Percentiles rank a stretch among this genome's conserved stretches.
These are phyloP conservation scores for Platanthera guangdongensis DNA, from an alignment of 106 monocot species.

Conservation along the genomic window DNA sequence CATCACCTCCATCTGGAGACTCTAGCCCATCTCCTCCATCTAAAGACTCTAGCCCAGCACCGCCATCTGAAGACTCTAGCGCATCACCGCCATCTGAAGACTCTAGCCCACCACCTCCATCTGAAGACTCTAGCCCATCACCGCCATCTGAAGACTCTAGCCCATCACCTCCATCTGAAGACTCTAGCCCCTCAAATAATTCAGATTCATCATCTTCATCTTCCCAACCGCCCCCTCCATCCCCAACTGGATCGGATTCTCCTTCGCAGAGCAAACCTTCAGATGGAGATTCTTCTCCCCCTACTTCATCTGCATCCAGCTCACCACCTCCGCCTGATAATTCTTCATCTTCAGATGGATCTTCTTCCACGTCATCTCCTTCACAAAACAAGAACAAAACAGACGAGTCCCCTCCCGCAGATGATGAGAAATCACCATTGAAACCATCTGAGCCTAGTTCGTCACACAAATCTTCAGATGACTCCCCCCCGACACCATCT, in stretches of 20 bases:
- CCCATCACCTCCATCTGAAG: neutral
- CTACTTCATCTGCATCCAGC: neutral
- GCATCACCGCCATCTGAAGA: neutral
- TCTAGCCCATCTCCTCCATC: neutral
- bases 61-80: neutral
- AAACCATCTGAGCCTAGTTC: neutral
- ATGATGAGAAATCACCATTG: neutral
- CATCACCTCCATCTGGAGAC: neutral
- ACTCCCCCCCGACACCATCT: neutral
- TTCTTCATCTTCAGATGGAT: constrained; percentile 4
- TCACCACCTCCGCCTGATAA: neutral
- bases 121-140: neutral
- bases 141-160: neutral
- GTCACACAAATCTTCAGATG: neutral
- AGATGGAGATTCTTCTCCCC: constrained; percentile 1
- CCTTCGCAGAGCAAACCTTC: constrained; percentile 4
- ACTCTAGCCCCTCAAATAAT: too few relatives aligned
- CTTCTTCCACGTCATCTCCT: constrained; percentile 3
- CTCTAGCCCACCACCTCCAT: neutral
- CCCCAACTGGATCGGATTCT: neutral
- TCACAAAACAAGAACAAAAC: neutral
- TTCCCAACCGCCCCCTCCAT: neutral
- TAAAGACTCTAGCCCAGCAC: neutral
- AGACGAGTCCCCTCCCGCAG: neutral
- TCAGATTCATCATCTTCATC: constrained; percentile 7